phyloP scores from a whole-genome alignment of 305 asterid genomes.

The Caryopteris hybrid region DNA sequence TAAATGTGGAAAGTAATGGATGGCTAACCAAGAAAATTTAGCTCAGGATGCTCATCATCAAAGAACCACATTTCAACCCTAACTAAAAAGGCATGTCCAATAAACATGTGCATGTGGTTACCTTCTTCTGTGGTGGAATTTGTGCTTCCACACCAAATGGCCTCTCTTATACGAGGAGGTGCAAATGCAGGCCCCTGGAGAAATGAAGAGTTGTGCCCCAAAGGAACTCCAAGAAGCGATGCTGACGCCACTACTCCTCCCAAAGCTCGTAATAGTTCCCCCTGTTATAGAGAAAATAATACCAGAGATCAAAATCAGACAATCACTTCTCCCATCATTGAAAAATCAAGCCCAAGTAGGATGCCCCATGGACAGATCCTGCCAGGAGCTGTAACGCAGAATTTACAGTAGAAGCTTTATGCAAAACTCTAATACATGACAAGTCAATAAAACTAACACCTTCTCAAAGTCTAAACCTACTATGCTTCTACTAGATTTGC shows the following conservation, averaged over 20 bases:
- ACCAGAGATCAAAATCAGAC: slow-evolving; percentile 7
- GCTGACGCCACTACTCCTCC: slow-evolving; percentile 82
- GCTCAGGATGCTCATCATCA: neutral
- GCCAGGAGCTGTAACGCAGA: neutral
- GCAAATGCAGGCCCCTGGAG: slow-evolving; percentile 99
- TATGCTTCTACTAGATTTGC: neutral
- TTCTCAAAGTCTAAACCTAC: neutral
- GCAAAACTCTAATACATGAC: slow-evolving; percentile 5
- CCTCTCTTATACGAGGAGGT: slow-evolving; percentile 98
- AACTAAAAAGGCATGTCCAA: neutral
- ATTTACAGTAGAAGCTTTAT: neutral
- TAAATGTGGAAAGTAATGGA: no score
- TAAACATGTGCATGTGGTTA: slow-evolving; percentile 15
- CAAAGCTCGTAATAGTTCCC: slow-evolving; percentile 85
- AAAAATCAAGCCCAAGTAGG: neutral
- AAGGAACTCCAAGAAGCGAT: slow-evolving; percentile 94
- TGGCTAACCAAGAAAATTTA: no score
- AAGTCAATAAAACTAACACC: neutral
- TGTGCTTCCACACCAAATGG: slow-evolving; percentile 99
- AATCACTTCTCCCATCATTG: slow-evolving; percentile 1
- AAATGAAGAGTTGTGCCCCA: slow-evolving; percentile 96
- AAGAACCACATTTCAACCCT: neutral
- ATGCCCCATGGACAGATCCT: neutral
- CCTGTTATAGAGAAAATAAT: slow-evolving; percentile 37
- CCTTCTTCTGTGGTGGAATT: slow-evolving; percentile 98